Conservation (phyloP, 805 yeast species). For the Dipodascus geniculatus region DNA sequence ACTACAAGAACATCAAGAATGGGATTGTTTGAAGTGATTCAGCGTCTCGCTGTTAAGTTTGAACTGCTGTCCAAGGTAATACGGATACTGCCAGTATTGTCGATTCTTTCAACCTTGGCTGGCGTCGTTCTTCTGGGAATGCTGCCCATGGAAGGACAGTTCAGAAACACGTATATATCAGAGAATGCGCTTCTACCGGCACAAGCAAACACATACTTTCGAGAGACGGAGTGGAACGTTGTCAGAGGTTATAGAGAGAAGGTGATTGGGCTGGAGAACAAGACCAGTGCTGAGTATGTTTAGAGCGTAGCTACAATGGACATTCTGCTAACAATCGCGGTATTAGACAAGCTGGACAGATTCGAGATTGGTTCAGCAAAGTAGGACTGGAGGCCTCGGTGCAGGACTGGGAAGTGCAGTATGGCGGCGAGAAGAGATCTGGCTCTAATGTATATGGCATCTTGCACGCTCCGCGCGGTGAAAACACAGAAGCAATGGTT, state of each 20-base stretch:
- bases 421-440: constrained; percentile 15
- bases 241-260: constrained; percentile 74
- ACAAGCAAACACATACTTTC: constrained; percentile 81
- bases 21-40: constrained; percentile 27
- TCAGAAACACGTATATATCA: constrained; percentile 71
- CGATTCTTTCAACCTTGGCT: constrained; percentile 18
- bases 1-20: too few species aligned
- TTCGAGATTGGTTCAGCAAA: constrained; percentile 51
- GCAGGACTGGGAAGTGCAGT: constrained; percentile 27
- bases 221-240: constrained; percentile 91
- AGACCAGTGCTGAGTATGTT: constrained; percentile 10
- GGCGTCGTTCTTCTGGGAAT: constrained; percentile 47
- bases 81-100: constrained; percentile 19
- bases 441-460: constrained; percentile 61
- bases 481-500: constrained; percentile 91
- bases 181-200: constrained; percentile 97
- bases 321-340: constrained; percentile 12
- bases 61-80: constrained; percentile 20
- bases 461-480: constrained; percentile 88
- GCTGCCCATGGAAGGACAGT: constrained; percentile 75
- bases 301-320: not conserved
- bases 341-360: constrained; percentile 30
- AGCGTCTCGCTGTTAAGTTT: constrained; percentile 17
- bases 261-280: constrained; percentile 28
- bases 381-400: constrained; percentile 58